Evolutionary conservation across 352 stramenopile species (phyloP).

Genomic region (Elongisporangium senticosum): DNA sequence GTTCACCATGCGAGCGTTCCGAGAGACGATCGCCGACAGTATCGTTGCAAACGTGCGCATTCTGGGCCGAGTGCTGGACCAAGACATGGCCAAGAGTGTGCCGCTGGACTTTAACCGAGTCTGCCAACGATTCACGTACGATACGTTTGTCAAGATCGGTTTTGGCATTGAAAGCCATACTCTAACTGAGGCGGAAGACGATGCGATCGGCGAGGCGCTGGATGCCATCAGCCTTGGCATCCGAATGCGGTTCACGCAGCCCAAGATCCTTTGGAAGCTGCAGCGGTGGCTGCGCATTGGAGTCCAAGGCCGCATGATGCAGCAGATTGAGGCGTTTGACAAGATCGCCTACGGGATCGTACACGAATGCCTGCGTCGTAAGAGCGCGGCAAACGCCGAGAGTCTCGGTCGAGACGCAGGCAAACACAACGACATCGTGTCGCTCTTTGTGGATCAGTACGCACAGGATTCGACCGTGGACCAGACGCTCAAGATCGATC

Average conservation of each 20-base stretch:
- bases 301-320: conserved; percentile 6
- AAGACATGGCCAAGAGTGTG: not conserved
- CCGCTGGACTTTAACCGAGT: not conserved
- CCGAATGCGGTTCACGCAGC: conserved; percentile 5
- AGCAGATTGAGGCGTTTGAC: conserved; percentile 4
- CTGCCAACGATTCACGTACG: conserved; percentile 26
- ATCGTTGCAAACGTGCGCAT: not conserved
- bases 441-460: conserved; percentile 15
- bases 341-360: conserved; percentile 10
- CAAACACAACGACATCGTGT: conserved; percentile 10
- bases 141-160: conserved; percentile 53
- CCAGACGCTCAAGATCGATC: conserved; percentile 18
- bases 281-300: conserved; percentile 12
- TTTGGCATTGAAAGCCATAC: conserved; percentile 51
- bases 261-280: conserved; percentile 16
- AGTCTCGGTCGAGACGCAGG: not conserved
- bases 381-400: not conserved
- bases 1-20: conserved; percentile 24
- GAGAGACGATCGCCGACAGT: conserved; percentile 7
- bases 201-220: not conserved
- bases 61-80: not conserved
- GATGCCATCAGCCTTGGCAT: not conserved
- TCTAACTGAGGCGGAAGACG: conserved; percentile 9
- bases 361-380: not conserved
- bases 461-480: conserved; percentile 13